These are phyloP conservation scores for Rhizophagus sp. DNA, from an alignment of 192 early-diverging fungal genomes.

Conservation along the genomic window DNA sequence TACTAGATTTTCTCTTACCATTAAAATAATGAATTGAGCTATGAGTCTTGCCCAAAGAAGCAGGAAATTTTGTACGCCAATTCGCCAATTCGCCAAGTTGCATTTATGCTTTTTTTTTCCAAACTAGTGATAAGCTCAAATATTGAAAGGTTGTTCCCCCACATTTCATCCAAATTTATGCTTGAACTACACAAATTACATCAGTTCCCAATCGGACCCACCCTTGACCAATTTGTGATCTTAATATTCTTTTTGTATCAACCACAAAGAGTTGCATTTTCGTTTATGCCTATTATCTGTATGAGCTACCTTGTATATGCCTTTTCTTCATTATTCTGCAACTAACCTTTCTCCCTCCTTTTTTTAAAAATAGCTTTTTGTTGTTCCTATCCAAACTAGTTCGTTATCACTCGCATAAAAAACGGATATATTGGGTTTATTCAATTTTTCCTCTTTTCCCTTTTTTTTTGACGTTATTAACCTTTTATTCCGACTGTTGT, in stretches of 20 bases:
- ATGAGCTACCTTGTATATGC: constrained; percentile 1
- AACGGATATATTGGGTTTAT: background rate
- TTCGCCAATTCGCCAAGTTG: background rate
- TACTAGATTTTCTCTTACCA: too few species aligned
- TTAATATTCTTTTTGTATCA: background rate
- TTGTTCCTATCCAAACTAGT: background rate
- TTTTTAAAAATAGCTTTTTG: background rate
- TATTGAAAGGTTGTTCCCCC: background rate
- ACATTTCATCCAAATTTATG: background rate
- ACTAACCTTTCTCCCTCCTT: background rate
- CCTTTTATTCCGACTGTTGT: background rate
- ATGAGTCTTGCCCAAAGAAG: background rate
- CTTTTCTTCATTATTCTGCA: constrained; percentile 22
- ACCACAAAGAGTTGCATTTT: constrained; percentile 1
- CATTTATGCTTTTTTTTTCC: background rate
- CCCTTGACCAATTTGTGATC: background rate
- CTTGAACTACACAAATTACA: constrained; percentile 3
- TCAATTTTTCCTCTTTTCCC: background rate
- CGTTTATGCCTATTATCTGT: constrained; percentile 4
- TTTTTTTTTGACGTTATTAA: background rate
- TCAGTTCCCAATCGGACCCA: constrained; percentile 3
- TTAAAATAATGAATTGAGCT: too few species aligned
- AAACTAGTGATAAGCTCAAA: too few species aligned
- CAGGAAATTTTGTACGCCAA: background rate
- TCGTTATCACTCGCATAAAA: background rate